Conservation (phyloP, 257 asterid genomes). For the Jasminum sambac region DNA sequence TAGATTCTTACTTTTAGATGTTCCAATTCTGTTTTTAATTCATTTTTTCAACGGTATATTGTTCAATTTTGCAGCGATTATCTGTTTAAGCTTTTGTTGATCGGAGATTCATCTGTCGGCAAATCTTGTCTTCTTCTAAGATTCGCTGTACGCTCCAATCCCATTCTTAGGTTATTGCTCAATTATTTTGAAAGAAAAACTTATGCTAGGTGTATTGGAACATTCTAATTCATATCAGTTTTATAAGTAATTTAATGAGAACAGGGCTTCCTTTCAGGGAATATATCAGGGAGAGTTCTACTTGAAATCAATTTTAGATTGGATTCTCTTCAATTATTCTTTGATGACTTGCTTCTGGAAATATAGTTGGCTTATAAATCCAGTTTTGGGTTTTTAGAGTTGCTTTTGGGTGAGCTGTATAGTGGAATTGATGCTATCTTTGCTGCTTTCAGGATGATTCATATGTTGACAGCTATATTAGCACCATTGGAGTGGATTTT, state of each 20-base stretch:
- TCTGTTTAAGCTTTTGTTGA: slow-evolving; percentile 53
- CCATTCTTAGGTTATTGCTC: neutral
- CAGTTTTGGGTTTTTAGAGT: neutral
- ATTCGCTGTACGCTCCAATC: slow-evolving; percentile 47
- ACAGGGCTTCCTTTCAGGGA: neutral
- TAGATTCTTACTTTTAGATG: neutral
- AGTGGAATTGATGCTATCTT: slow-evolving; percentile 10
- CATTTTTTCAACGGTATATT: neutral
- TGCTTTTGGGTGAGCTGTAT: neutral
- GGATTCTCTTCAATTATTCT: neutral
- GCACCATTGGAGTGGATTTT: slow-evolving; percentile 99
- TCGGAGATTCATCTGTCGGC: slow-evolving; percentile 61
- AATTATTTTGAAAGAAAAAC: neutral
- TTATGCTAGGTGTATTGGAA: slow-evolving; percentile 2
- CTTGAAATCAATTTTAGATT: neutral
- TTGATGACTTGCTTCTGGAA: slow-evolving; percentile 6
- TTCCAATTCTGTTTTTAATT: neutral
- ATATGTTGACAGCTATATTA: slow-evolving; percentile 96
- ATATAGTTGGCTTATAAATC: neutral
- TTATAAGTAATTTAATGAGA: neutral
- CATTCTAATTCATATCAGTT: neutral
- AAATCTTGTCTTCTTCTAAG: slow-evolving; percentile 59
- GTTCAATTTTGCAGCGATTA: slow-evolving; percentile 39
- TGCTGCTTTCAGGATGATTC: slow-evolving; percentile 85
- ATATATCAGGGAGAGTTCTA: neutral